Base-by-base conservation (phyloP, 345 rosid genomes). In the Anastatica hierochuntica region DNA sequence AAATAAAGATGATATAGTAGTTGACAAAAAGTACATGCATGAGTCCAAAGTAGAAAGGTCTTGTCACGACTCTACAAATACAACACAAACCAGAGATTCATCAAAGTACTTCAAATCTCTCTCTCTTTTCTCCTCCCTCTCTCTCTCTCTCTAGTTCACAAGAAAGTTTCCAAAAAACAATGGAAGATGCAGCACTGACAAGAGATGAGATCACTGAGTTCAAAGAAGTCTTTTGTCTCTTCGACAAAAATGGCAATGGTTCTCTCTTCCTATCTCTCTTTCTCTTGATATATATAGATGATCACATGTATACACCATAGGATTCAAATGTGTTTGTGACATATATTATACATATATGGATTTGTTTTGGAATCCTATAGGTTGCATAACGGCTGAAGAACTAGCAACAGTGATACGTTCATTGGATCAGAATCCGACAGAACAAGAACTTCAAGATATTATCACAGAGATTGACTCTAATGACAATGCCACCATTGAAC, bases 201-300 rank as follows among this genome's bases (percentile, higher is more conserved):
- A 77, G n/a, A 31, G 64, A 74, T 56, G 81, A 75, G 62, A 63
- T 74, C 37, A 38, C 10, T 59, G 85, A 83, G 72, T 82, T 88
- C 56, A 73, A 72, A 31, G 79, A 84, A 56, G 90, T 77, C 2
- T 80, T 88, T 63, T 75, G 79, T 59, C 74, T 84, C 13, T 67
- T 82, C 8, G 96, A 84, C 76, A 80, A 49, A 66, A 88, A 88
- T 69, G 88, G 96, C 41, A 90, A 88, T 58, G 94, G 96, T 1
- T 51, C 43, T 51, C 46, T 3, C 29, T 68, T n/a, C n/a, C n/a
- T n/a, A n/a, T n/a, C n/a, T n/a, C n/a, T n/a, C n/a, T n/a, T n/a
- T n/a, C n/a, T n/a, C n/a, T n/a, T n/a, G n/a, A n/a, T n/a, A n/a
- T n/a, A n/a, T n/a, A n/a, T n/a, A n/a, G n/a, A n/a, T n/a, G n/a